Evolutionary conservation across 139 green algal species (phyloP), one percentile per base, ranked within the genome.

Genomic region (Limnomonas spitsbergensis): DNA sequence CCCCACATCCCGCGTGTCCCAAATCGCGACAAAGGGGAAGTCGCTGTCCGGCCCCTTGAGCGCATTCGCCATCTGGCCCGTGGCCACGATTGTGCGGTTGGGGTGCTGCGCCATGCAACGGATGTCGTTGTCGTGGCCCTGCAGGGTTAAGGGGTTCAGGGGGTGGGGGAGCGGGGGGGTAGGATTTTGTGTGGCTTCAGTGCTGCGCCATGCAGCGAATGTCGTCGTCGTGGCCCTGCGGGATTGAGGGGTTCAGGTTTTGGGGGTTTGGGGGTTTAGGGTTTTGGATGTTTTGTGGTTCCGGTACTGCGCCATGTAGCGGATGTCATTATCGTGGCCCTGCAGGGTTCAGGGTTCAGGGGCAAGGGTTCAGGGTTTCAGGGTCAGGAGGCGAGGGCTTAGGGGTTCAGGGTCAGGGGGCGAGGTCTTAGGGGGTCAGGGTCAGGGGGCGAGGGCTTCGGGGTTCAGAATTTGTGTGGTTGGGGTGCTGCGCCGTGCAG

Each of bases 111-210:
- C 83, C 73, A 93, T 39, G 79, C 85, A 91, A 7, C 52, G 66
- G 79, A 95, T 91, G 81, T 93, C 89, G 73, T 95, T 87, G 73
- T 91, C 87, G 78, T 95, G 91, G 6, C 87, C 89, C 81, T 91
- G 80, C 27, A 76, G 26, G n/a, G n/a, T n/a, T n/a, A n/a, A n/a
- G n/a, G n/a, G n/a, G n/a, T n/a, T n/a, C n/a, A n/a, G n/a, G n/a
- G n/a, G n/a, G n/a, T n/a, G n/a, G n/a, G n/a, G n/a, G n/a, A n/a
- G n/a, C n/a, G n/a, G n/a, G n/a, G n/a, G n/a, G n/a, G n/a, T n/a
- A n/a, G n/a, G n/a, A n/a, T n/a, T n/a, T 81, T 52, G 31, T 81
- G 39, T 80, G 61, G 54, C 87, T 76, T 3, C 82, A 84, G 74
- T 89, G 86, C 7, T 91, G 77, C 27, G 79, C 83, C 73, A 93